A percentile compares a stretch with the other conserved stretches of the same genome.
phyloP scores from a whole-genome alignment of 805 yeast genomes.

The Yarrowia sp. region DNA sequence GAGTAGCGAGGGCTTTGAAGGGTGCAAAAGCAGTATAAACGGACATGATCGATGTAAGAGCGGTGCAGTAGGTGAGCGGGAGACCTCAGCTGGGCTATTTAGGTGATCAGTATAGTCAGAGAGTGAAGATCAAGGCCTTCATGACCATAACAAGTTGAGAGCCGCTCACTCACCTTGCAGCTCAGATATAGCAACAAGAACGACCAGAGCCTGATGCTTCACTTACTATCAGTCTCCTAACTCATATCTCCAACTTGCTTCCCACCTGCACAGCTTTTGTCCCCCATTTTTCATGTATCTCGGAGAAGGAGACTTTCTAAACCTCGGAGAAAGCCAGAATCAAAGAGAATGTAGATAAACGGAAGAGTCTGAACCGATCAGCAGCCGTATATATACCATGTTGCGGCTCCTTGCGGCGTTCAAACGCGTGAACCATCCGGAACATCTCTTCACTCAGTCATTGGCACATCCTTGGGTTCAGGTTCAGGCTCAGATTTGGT shows the following conservation, averaged over 20 bases:
- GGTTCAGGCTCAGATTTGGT: not conserved
- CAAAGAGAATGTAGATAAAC: not conserved
- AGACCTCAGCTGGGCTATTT: too few species aligned
- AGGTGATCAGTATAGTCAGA: too few species aligned
- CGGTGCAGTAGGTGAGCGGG: not conserved
- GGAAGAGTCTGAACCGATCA: not conserved
- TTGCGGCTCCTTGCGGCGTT: constrained; percentile 1
- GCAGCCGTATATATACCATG: not conserved
- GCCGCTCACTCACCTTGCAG: too few species aligned
- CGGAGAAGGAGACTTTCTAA: not conserved
- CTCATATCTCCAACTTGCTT: too few species aligned
- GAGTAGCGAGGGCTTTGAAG: too few species aligned
- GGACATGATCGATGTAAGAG: not conserved
- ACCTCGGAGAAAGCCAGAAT: not conserved
- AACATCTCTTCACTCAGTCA: not conserved
- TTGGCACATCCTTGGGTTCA: not conserved
- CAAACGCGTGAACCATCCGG: not conserved
- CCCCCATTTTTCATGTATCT: not conserved
- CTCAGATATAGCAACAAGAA: too few species aligned
- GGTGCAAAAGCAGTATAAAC: not conserved
- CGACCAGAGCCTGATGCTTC: too few species aligned
- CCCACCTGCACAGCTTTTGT: not conserved
- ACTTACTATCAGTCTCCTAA: too few species aligned
- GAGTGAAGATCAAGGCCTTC: too few species aligned
- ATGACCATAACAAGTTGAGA: too few species aligned